Conservation (phyloP, 768 basidiomycete species). For the Trametes elegans region DNA sequence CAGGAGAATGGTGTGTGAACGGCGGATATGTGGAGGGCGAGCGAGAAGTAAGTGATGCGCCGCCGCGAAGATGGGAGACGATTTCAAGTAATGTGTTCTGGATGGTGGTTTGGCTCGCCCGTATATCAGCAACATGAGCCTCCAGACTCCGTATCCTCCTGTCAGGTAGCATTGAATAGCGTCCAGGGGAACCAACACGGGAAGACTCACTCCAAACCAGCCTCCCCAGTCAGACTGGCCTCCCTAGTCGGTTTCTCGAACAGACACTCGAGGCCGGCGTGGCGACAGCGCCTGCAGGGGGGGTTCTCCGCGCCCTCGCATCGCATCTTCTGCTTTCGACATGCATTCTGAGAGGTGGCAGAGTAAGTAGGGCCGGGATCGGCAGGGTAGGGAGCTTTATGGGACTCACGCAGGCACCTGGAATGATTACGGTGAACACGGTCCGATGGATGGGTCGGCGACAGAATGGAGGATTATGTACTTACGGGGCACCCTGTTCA, state of each 20-base stretch:
- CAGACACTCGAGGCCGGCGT: slow-evolving; percentile 86
- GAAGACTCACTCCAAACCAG: slow-evolving; percentile 78
- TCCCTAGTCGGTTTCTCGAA: slow-evolving; percentile 93
- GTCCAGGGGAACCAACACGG: slow-evolving; percentile 14
- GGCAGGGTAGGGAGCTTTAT: slow-evolving; percentile 17
- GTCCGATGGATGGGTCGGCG: slow-evolving; percentile 13
- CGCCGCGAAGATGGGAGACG: slow-evolving; percentile 69
- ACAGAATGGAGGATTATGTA: slow-evolving; percentile 25
- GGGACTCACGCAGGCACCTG: slow-evolving; percentile 76
- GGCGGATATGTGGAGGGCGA: slow-evolving; percentile 64
- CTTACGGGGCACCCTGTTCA: slow-evolving; percentile 87
- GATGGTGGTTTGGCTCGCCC: slow-evolving; percentile 68
- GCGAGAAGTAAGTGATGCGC: slow-evolving; percentile 41
- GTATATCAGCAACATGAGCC: slow-evolving; percentile 80
- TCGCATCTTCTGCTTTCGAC: slow-evolving; percentile 95
- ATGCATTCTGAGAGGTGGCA: slow-evolving; percentile 68
- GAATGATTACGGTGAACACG: slow-evolving; percentile 21
- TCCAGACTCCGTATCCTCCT: slow-evolving; percentile 93
- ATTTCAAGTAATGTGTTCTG: slow-evolving; percentile 81
- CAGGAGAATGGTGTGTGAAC: slow-evolving; percentile 65
- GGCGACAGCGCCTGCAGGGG: slow-evolving; percentile 91
- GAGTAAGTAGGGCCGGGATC: neutral
- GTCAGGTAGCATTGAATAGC: slow-evolving; percentile 3
- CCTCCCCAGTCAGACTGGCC: slow-evolving; percentile 84
- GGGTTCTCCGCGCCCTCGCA: slow-evolving; percentile 97